Base-by-base conservation (phyloP, 2,329 filamentous ascomycete genomes). In the Colletotrichum tofieldiae region DNA sequence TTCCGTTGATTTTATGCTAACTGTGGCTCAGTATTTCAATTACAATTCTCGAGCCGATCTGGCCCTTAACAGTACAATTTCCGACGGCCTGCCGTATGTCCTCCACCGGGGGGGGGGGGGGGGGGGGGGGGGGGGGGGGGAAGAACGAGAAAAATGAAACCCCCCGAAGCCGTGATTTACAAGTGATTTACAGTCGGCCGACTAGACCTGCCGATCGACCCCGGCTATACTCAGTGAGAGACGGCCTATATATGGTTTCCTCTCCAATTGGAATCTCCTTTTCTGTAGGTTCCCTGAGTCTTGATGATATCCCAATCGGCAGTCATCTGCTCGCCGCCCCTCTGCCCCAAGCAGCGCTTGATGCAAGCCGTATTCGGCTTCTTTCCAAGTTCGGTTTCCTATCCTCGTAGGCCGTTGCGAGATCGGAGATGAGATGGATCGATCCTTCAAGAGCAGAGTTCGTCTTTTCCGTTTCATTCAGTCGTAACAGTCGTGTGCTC, bases 401-500 rank as follows among this genome's bases (percentile, higher is more conserved):
- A 20, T 26, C 12, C 29, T 51, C 11, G 59, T n/a, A 16, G 14
- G n/a, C 45, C 18, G 14, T 11, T 41, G 29, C 45, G 29, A 18
- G n/a, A 37, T 35, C 43, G n/a, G 32, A 29, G 11, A 51, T 14
- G 29, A 47, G 12, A 20, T 16, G 23, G 11, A 23, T 37, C 7
- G 9, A 39, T 49, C 59, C 12, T 26, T 26, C 37, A 23, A 2
- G 6, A n/a, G 45, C 5, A n/a, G 35, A 5, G 1, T 16, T 37
- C 32, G 3, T 12, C 29, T 16, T 18, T n/a, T 1, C 23, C 29
- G 32, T 63, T 6, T 49, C 63, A 49, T 65, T 52, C 14, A 56
- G 6, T 65, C 63, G 18, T 65, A n/a, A 47, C 16, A 37, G 47
- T 65, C 52, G 16, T 65, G 8, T 41, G 35, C 45, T 35, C 29